Base-by-base conservation (phyloP, 768 basidiomycete genomes). In the Tylopilus plumbeoviolaceoides region DNA sequence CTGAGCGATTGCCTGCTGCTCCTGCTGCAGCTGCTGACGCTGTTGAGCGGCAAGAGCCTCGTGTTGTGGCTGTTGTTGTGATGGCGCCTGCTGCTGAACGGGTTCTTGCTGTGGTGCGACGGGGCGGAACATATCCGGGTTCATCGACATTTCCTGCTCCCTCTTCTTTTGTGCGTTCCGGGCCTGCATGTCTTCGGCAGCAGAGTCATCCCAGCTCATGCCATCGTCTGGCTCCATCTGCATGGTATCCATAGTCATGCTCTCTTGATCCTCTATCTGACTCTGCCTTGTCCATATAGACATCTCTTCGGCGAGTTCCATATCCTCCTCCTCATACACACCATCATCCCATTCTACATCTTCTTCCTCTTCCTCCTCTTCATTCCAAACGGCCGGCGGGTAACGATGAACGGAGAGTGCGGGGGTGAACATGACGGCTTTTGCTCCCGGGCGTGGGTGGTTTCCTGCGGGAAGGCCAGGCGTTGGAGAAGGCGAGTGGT, bases 201-300 rank as follows among this genome's bases (percentile, higher is more conserved):
- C 78, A 35, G 75, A 70, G 49, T 91, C 89, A 44, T 93, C 91
- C 93, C 94, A 95, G 54, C 80, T 79, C 82, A 95, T 89, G 3
- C 85, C 87, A 61, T 94, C 92, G 55, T 92, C 91, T 0, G 79
- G 81, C 48, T 88, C 87, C 76, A 85, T 81, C 5, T 65, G 65
- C 49, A 68, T 63, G 15, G 47, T 46, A n/a, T 61, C 62, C 57
- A 62, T 71, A 45, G 58, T 20, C 70, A 53, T 66, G 67, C 48
- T 52, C 50, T 55, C 67, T 53, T 69, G 62, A 58, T 65, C 60
- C 47, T 63, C 61, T 33, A 66, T 39, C 50, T 68, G 70, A 42
- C 73, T 73, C 45, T 75, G 74, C 51, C 71, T 63, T n/a, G 69
- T 64, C 53, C 59, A 67, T 33, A 70, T 59, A 6, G 76, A 80